Base-by-base conservation (phyloP, 306 rosid species). In the Vachellia pachyceras region DNA sequence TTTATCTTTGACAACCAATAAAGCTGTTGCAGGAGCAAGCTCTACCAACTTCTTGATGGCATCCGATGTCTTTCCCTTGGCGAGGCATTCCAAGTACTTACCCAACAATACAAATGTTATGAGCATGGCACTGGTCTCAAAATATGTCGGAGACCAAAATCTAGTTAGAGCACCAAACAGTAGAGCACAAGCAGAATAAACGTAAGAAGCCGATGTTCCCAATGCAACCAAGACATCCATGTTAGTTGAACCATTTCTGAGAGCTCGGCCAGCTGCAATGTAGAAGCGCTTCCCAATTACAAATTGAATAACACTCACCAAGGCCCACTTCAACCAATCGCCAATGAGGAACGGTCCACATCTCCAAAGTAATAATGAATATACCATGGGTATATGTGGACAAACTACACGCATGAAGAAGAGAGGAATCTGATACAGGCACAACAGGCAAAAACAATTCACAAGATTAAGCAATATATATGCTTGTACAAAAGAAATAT, bases 181-280 rank as follows among this genome's bases (percentile, higher is more conserved):
- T 78, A 94, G 97, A 23, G 98, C 98, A 80, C 88, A 86, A 73
- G 91, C 94, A 78, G 98, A 94, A 83, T 94, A 94, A 82, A 90
- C 84, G 71, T 94, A 94, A 80, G 98, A 89, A 72, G 97, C 97
- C 3, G 98, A 89, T 54, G 98, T 94, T 80, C 97, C 98, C 95
- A 94, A 83, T 63, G 95, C 98, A 77, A 94, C 97, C 88, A 94
- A 89, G 69, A 94, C 98, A 86, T 94, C 98, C 98, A 94, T 94
- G 90, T 94, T 94, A 54, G 97, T 91, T 41, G 98, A 91, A 85
- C 98, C 92, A 80, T 94, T 94, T 77, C 97, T 90, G 63, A 94
- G 90, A 73, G 98, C 98, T 89, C 98, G 90, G 72, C 87, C 91
- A 75, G 98, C 98, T 72, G 94, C 98, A 57, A 90, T 63, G 70